Conservation (phyloP, 2,329 filamentous ascomycete species). For the Pseudogymnoascus sp. region DNA sequence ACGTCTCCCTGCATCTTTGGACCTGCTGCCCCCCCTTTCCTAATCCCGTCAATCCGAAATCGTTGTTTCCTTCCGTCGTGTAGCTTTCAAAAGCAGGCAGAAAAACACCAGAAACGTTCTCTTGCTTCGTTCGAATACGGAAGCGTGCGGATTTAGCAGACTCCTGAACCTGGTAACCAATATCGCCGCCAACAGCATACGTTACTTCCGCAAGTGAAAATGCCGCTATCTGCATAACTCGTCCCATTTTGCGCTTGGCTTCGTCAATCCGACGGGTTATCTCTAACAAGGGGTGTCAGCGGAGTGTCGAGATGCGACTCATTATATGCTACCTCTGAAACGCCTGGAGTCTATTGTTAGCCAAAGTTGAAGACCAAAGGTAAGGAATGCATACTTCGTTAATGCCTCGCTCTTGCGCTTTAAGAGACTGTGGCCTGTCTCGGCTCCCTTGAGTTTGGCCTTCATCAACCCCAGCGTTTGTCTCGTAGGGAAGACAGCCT, state of each 20-base stretch:
- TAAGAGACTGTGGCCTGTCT: constrained; percentile 84
- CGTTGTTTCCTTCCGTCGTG: constrained; percentile 79
- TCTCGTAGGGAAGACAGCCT: constrained; percentile 94
- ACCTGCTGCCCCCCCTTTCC: constrained; percentile 98
- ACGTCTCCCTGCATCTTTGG: constrained; percentile 89
- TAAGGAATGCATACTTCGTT: constrained; percentile 63
- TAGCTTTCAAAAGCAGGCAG: constrained; percentile 91
- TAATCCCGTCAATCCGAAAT: constrained; percentile 90
- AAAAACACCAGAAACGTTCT: constrained; percentile 96
- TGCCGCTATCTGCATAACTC: constrained; percentile 97
- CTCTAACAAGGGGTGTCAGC: constrained; percentile 46
- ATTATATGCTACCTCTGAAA: constrained; percentile 64
- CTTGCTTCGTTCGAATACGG: constrained; percentile 87
- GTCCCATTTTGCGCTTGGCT: constrained; percentile 97
- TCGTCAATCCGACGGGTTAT: constrained; percentile 97
- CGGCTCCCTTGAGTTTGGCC: constrained; percentile 88
- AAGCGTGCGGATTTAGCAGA: constrained; percentile 90
- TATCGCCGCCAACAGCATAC: constrained; percentile 91
- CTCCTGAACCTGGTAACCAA: constrained; percentile 95
- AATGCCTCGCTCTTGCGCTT: constrained; percentile 98
- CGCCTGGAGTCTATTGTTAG: constrained; percentile 47
- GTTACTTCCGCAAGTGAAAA: constrained; percentile 97
- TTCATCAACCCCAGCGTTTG: constrained; percentile 98
- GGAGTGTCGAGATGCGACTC: constrained; percentile 1
- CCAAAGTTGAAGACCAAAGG: constrained; percentile 16